Evolutionary conservation across 2,329 filamentous ascomycete species (phyloP).

Genomic region (Trichoderma sp.): DNA sequence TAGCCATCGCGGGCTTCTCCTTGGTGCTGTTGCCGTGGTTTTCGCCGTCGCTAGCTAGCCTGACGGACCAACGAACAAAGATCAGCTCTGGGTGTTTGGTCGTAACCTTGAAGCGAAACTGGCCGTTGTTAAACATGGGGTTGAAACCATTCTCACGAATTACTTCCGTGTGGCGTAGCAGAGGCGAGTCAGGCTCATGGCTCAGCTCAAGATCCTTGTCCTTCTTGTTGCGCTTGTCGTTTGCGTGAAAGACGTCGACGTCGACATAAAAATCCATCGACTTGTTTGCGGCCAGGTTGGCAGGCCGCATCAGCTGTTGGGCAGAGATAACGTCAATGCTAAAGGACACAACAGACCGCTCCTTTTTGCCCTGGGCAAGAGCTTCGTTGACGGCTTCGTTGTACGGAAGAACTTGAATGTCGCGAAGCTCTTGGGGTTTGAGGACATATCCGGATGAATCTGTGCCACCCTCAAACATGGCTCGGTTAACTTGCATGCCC

Average conservation of each 20-base stretch:
- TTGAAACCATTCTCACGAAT: slow-evolving; percentile 91
- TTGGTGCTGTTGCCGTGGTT: slow-evolving; percentile 58
- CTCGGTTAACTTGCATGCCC: slow-evolving; percentile 93
- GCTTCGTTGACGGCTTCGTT: slow-evolving; percentile 46
- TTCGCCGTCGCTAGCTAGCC: slow-evolving; percentile 72
- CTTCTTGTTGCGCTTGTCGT: slow-evolving; percentile 88
- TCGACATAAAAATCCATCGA: slow-evolving; percentile 92
- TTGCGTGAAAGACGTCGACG: slow-evolving; percentile 90
- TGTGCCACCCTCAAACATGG: slow-evolving; percentile 90
- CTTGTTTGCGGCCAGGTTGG: slow-evolving; percentile 67
- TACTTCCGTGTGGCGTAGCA: slow-evolving; percentile 77
- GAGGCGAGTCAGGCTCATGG: slow-evolving; percentile 56
- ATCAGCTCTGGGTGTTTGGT: slow-evolving; percentile 95
- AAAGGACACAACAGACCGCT: slow-evolving; percentile 81
- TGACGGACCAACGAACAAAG: slow-evolving; percentile 91
- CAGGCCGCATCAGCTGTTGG: slow-evolving; percentile 86
- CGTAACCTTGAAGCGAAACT: slow-evolving; percentile 77
- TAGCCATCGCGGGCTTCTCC: slow-evolving; percentile 70
- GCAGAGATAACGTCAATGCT: slow-evolving; percentile 88
- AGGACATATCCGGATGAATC: slow-evolving; percentile 91
- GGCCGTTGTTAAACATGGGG: slow-evolving; percentile 74
- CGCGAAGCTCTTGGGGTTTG: slow-evolving; percentile 84
- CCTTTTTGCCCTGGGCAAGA: slow-evolving; percentile 65
- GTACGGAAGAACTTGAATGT: slow-evolving; percentile 60
- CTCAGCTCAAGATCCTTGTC: slow-evolving; percentile 64